Evolutionary conservation across 495 filamentous ascomycete genomes (phyloP).

Genomic region (Talaromyces liani): DNA sequence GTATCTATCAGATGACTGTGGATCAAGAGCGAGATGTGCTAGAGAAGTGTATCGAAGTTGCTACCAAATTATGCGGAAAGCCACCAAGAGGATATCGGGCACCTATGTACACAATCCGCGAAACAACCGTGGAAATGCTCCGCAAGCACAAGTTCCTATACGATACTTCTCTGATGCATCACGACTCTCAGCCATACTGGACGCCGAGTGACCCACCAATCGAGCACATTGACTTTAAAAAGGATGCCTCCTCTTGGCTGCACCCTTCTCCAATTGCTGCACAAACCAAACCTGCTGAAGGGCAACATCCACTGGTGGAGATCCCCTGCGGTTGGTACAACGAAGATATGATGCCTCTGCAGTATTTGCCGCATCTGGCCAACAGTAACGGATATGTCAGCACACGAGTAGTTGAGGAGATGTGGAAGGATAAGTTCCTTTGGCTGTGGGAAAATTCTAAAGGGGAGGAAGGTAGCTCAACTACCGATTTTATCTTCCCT

Average conservation of each 20-base stretch:
- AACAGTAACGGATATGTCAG: conserved; percentile 54
- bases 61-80: conserved; percentile 22
- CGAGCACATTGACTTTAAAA: conserved; percentile 43
- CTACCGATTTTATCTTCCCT: conserved; percentile 48
- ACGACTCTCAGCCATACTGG: conserved; percentile 52
- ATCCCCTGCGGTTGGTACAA: conserved; percentile 52
- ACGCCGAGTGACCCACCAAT: conserved; percentile 32
- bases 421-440: conserved; percentile 56
- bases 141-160: conserved; percentile 31
- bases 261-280: conserved; percentile 38
- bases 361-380: conserved; percentile 46
- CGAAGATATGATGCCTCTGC: conserved; percentile 50
- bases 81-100: conserved; percentile 30
- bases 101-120: conserved; percentile 44
- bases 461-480: too few relatives aligned
- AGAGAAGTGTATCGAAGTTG: conserved; percentile 20
- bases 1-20: conserved; percentile 16
- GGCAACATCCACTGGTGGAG: conserved; percentile 33
- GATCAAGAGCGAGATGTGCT: conserved; percentile 31
- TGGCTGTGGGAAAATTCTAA: conserved; percentile 40
- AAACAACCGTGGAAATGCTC: conserved; percentile 41
- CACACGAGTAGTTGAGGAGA: conserved; percentile 44
- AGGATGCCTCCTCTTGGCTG: conserved; percentile 50
- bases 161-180: conserved; percentile 43
- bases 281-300: conserved; percentile 23